A percentile compares a stretch with the other conserved stretches of the same genome.
These are phyloP conservation scores for Mortierella sp. DNA, from an alignment of 371 early-diverging fungal genomes.

Conservation along the genomic window DNA sequence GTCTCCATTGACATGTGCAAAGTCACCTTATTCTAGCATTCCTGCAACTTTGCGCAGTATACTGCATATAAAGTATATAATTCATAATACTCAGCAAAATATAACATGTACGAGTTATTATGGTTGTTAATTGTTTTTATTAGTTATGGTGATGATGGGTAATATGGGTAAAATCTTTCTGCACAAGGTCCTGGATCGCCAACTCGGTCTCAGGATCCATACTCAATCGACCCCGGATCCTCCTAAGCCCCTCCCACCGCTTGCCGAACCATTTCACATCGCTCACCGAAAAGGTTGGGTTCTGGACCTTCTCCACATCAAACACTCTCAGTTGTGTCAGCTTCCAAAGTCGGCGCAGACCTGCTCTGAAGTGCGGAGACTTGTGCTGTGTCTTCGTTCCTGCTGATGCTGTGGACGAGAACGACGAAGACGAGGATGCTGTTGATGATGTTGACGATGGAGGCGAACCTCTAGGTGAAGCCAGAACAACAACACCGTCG, in stretches of 20 bases:
- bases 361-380: background rate
- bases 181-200: background rate
- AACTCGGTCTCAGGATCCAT: background rate
- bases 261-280: slow-evolving; percentile 27
- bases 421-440: background rate
- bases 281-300: background rate
- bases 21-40: slow-evolving; percentile 7
- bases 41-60: background rate
- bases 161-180: slow-evolving; percentile 10
- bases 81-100: background rate
- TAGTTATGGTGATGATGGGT: background rate
- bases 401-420: background rate
- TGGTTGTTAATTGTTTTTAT: background rate
- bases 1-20: slow-evolving; percentile 15
- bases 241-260: slow-evolving; percentile 26
- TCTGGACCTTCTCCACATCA: slow-evolving; percentile 14
- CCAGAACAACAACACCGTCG: background rate
- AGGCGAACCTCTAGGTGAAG: background rate
- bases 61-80: background rate
- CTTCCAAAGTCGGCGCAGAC: slow-evolving; percentile 4
- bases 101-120: background rate
- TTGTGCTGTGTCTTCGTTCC: background rate
- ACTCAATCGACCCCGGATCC: background rate
- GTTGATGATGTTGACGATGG: background rate
- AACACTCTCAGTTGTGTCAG: slow-evolving; percentile 18